Percentiles rank a stretch among this genome's conserved stretches.
Conservation (phyloP, 2,329 filamentous ascomycete species). For the Aureobasidium namibiae region DNA sequence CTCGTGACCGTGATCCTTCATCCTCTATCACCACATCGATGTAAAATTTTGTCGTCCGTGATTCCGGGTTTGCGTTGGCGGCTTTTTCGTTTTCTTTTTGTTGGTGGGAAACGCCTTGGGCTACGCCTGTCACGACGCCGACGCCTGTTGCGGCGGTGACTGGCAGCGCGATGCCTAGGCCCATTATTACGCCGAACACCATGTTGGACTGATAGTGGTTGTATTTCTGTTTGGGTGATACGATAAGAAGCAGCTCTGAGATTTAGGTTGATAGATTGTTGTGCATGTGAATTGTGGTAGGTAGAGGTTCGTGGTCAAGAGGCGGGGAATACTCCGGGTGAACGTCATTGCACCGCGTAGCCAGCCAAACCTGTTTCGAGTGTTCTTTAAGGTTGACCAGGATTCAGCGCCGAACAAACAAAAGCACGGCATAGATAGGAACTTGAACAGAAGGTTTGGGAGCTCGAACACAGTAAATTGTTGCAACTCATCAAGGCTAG, state of each 20-base stretch:
- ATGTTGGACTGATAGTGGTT: background rate
- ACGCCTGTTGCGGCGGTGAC: slow-evolving; percentile 34
- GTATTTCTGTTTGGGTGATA: background rate
- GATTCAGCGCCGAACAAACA: too few species aligned
- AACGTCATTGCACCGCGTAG: background rate
- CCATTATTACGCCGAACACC: slow-evolving; percentile 26
- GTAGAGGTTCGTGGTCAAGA: background rate
- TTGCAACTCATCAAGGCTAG: too few species aligned
- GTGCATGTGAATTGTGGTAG: background rate
- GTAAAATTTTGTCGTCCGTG: slow-evolving; percentile 45
- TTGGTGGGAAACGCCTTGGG: slow-evolving; percentile 42
- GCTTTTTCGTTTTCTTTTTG: slow-evolving; percentile 43
- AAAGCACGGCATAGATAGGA: too few species aligned
- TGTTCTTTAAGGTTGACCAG: background rate
- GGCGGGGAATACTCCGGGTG: background rate
- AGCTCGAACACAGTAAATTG: too few species aligned
- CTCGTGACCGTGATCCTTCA: slow-evolving; percentile 21
- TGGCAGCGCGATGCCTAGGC: slow-evolving; percentile 26
- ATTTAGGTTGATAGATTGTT: background rate
- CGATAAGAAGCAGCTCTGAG: background rate
- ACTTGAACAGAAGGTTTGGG: too few species aligned
- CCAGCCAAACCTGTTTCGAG: background rate
- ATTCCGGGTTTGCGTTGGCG: slow-evolving; percentile 31
- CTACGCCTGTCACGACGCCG: slow-evolving; percentile 42
- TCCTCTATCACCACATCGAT: slow-evolving; percentile 37